These are phyloP conservation scores for Pseudofabraea citricarpa DNA, from an alignment of 2,329 filamentous ascomycete genomes.

Conservation along the genomic window DNA sequence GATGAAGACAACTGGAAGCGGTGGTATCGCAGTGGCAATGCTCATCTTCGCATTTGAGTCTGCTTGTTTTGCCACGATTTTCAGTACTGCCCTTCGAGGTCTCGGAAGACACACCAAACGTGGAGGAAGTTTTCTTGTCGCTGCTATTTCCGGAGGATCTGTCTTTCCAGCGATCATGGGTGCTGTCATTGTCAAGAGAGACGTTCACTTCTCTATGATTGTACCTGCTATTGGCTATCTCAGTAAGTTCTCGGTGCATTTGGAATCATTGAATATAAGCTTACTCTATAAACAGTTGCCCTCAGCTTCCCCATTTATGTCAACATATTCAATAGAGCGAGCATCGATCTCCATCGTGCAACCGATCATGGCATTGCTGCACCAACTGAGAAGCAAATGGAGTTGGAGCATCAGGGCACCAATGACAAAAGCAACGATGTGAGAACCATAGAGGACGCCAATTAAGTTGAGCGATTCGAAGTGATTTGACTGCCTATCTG, in stretches of 20 bases:
- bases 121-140: slow-evolving; percentile 67
- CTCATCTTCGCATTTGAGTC: slow-evolving; percentile 73
- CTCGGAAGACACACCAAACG: slow-evolving; percentile 75
- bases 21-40: slow-evolving; percentile 57
- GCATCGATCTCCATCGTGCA: slow-evolving; percentile 20
- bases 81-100: slow-evolving; percentile 70
- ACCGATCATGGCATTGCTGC: slow-evolving; percentile 10
- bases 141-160: slow-evolving; percentile 68
- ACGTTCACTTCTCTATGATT: slow-evolving; percentile 22
- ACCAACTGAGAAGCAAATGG: slow-evolving; percentile 11
- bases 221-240: slow-evolving; percentile 24
- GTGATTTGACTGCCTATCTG: too few relatives aligned
- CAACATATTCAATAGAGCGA: slow-evolving; percentile 21
- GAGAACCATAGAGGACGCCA: not conserved
- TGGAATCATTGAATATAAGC: too few relatives aligned
- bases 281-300: slow-evolving; percentile 13
- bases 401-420: slow-evolving; percentile 8
- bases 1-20: slow-evolving; percentile 38
- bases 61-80: slow-evolving; percentile 79
- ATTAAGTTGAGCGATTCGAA: too few relatives aligned
- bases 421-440: not conserved
- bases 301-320: slow-evolving; percentile 23
- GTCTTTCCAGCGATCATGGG: slow-evolving; percentile 68
- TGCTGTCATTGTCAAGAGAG: slow-evolving; percentile 36
- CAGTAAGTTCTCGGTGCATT: not conserved